A percentile compares a stretch with the other conserved stretches of the same genome.
These are phyloP conservation scores for Asterophora lycoperdoides DNA, from an alignment of 768 basidiomycete species.

Conservation along the genomic window DNA sequence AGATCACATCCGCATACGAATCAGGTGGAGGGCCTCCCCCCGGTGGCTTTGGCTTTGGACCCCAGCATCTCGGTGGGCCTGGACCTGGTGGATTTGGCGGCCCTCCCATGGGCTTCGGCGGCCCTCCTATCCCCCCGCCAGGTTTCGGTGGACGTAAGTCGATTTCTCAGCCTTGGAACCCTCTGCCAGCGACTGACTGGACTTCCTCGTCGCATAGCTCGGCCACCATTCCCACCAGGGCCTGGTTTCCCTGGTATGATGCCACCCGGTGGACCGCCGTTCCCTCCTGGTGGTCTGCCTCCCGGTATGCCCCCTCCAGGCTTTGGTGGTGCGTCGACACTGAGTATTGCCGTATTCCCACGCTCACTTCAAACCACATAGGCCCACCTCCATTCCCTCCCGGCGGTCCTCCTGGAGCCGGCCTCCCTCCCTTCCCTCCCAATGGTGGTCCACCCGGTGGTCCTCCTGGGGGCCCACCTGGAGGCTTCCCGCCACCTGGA, in stretches of 20 bases:
- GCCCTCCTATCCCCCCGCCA: slow-evolving; percentile 43
- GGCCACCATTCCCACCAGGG: slow-evolving; percentile 71
- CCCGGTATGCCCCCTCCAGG: slow-evolving; percentile 43
- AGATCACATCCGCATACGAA: slow-evolving; percentile 94
- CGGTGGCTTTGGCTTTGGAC: slow-evolving; percentile 83
- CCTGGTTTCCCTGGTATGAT: slow-evolving; percentile 51
- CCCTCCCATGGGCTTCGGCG: slow-evolving; percentile 48
- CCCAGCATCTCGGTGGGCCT: slow-evolving; percentile 67
- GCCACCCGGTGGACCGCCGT: slow-evolving; percentile 60
- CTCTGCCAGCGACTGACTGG: slow-evolving; percentile 8
- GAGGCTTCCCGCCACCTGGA: slow-evolving; percentile 39
- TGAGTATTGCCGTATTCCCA: background rate
- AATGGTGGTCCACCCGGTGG: slow-evolving; percentile 21
- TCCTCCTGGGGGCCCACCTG: slow-evolving; percentile 29
- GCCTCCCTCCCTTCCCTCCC: slow-evolving; percentile 7
- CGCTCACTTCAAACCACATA: background rate
- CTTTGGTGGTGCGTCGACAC: slow-evolving; percentile 39
- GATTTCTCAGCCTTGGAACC: background rate
- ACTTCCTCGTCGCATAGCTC: slow-evolving; percentile 31
- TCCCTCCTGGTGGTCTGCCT: slow-evolving; percentile 60
- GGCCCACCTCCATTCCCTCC: slow-evolving; percentile 9
- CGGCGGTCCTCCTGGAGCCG: slow-evolving; percentile 16
- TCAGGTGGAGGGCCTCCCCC: slow-evolving; percentile 80
- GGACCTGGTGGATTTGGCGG: slow-evolving; percentile 39
- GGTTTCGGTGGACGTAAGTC: slow-evolving; percentile 52